Conservation (phyloP, 73 alveolate genomes). For the Tetrahymena malaccensis region DNA sequence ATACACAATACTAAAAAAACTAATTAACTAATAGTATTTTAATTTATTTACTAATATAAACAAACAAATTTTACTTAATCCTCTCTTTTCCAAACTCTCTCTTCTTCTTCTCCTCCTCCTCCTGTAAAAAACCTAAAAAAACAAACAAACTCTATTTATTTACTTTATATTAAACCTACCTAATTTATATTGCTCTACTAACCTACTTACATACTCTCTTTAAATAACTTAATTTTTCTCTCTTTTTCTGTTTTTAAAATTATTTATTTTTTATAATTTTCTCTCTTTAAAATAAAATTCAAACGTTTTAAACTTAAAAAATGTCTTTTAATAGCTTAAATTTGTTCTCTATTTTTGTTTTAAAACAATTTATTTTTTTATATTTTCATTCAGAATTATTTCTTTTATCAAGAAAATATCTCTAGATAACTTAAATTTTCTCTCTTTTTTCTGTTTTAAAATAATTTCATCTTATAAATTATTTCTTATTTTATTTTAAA, state of each 20-base stretch:
- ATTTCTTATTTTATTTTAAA: too few species aligned
- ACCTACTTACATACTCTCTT: not conserved
- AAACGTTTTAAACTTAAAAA: too few species aligned
- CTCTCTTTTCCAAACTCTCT: not conserved
- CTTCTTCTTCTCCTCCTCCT: not conserved
- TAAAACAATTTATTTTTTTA: too few species aligned
- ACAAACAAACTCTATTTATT: not conserved
- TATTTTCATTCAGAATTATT: too few species aligned
- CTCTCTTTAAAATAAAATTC: too few species aligned
- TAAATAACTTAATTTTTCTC: not conserved
- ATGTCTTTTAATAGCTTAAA: too few species aligned
- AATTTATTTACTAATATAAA: not conserved
- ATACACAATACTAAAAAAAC: not conserved
- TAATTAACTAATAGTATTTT: not conserved
- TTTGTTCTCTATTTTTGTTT: too few species aligned
- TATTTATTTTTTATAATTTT: too few species aligned
- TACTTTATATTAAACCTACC: not conserved
- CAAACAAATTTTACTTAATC: not conserved
- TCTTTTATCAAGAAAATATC: too few species aligned
- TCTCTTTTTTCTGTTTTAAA: not conserved
- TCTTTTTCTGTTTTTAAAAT: not conserved
- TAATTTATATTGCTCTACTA: not conserved
- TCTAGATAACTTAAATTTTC: not conserved
- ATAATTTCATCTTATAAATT: not conserved
- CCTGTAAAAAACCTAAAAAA: not conserved